Conservation (phyloP, 192 early-diverging fungal species). For the Entophlyctis helioformis region DNA sequence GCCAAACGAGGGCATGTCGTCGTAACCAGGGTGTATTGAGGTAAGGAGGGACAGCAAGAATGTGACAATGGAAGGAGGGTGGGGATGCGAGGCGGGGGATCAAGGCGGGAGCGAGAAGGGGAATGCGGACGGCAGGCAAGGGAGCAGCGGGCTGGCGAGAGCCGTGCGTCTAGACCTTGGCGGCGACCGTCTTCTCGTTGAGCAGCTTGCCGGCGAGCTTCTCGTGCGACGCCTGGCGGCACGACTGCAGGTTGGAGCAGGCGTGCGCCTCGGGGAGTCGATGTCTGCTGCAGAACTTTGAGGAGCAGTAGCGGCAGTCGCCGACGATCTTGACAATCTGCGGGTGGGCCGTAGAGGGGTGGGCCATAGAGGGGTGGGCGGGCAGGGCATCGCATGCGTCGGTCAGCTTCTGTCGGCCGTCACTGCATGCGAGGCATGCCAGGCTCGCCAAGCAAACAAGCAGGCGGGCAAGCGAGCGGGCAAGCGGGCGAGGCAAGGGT, state of each 20-base stretch:
- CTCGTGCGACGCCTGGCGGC: constrained; percentile 46
- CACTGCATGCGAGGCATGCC: too few relatives aligned
- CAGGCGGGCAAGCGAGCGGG: too few relatives aligned
- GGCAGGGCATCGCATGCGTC: not conserved
- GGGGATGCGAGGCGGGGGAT: too few relatives aligned
- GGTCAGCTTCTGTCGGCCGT: not conserved
- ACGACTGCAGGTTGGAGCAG: constrained; percentile 53
- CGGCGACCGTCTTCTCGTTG: constrained; percentile 57
- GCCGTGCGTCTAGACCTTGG: constrained; percentile 56
- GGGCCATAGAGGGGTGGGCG: not conserved
- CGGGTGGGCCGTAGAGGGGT: constrained; percentile 9
- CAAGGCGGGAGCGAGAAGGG: too few relatives aligned
- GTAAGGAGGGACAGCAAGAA: too few relatives aligned
- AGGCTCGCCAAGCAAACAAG: too few relatives aligned
- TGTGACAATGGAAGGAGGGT: too few relatives aligned
- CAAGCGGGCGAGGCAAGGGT: too few relatives aligned
- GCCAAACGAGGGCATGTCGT: too few relatives aligned
- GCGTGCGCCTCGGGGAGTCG: constrained; percentile 63
- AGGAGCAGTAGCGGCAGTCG: constrained; percentile 46
- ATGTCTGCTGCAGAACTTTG: constrained; percentile 57
- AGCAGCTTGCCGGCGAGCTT: constrained; percentile 45
- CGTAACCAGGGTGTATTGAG: too few relatives aligned
- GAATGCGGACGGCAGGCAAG: too few relatives aligned
- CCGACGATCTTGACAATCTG: constrained; percentile 58
- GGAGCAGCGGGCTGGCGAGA: too few relatives aligned